Base-by-base conservation (phyloP, 2,329 filamentous ascomycete genomes). In the Colletotrichum salicis region DNA sequence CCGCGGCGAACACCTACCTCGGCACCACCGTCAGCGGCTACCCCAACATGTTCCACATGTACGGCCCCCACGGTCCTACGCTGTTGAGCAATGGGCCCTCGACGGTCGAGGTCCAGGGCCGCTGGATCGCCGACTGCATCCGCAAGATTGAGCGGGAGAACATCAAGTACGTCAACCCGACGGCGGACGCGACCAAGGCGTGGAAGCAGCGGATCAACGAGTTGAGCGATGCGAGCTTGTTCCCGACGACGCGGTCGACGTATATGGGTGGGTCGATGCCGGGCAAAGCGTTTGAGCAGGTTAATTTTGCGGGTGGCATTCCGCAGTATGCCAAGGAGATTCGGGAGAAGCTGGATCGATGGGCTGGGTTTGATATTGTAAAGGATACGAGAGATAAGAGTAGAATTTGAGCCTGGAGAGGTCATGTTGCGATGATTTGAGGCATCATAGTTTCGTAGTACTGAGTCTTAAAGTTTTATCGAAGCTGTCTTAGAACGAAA, bases 201-300 rank as follows among this genome's bases (percentile, higher is more conserved):
- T 91, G 87, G 87, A 88, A 86, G 76, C 76, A 85, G 55, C 77
- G 80, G 11, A 82, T 90, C 29, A 75, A 85, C n/a, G 81, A 85
- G 3, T 64, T 88, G 2, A 85, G 83, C 58, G 78, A 88, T 75
- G 75, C 54, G 12, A 83, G 82, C 5, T 78, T 91, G 4, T 84
- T 91, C 69, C 86, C 87, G 0, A 85, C 81, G 0, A 84, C 84
- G 0, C 81, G 79, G 31, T 86, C 83, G 6, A 90, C 86, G 24
- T 90, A 89, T 73, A 88, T 89, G 85, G 89, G 89, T 3, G 85
- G 84, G 0, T 88, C 82, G 52, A 82, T 89, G 1, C 88, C 88
- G 0, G 87, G 84, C 0, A 90, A 90, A 79, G 70, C 70, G 1
- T 72, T 70, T 27, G 70, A 71, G 45, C 70, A 71, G 48, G 75